These are phyloP conservation scores for Saraca asoca DNA, from an alignment of 331 rosid species.

Conservation along the genomic window DNA sequence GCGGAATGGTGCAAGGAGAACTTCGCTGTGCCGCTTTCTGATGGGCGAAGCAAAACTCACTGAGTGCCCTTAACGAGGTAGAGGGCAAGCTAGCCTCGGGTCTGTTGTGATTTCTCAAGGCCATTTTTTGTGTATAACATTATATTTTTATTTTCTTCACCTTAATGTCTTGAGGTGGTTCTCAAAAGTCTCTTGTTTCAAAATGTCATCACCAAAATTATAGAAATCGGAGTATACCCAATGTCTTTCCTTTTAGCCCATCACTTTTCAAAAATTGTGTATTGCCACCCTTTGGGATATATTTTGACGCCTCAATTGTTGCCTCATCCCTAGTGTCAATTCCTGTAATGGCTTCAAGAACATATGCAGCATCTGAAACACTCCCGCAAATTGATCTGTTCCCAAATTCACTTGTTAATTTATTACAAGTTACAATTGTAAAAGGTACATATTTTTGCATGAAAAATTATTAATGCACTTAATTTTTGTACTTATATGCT, in stretches of 20 bases:
- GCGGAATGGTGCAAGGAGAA: no score
- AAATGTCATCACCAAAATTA: not conserved
- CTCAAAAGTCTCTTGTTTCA: conserved; percentile 22
- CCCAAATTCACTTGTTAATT: no score
- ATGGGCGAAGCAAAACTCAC: no score
- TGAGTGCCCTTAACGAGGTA: no score
- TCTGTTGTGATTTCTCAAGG: no score
- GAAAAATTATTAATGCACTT: no score
- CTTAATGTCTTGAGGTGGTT: conserved; percentile 43
- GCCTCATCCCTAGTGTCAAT: conserved; percentile 37
- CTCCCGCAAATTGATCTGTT: conserved; percentile 24
- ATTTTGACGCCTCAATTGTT: conserved; percentile 33
- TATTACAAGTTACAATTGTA: no score
- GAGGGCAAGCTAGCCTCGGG: no score
- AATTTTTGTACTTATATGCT: no score
- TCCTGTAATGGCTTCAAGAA: conserved; percentile 51
- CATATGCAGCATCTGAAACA: conserved; percentile 49
- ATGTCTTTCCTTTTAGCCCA: conserved; percentile 54
- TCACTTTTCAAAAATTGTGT: conserved; percentile 35
- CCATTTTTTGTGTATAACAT: no score
- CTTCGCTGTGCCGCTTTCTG: no score
- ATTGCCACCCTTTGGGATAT: conserved; percentile 54
- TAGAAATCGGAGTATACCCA: conserved; percentile 43
- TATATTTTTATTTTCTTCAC: conserved; percentile 29
- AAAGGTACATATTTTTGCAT: no score